A percentile compares a stretch with the other conserved stretches of the same genome.
These are phyloP conservation scores for Cyclocybe cylindracea DNA, from an alignment of 768 basidiomycete genomes.

Conservation along the genomic window DNA sequence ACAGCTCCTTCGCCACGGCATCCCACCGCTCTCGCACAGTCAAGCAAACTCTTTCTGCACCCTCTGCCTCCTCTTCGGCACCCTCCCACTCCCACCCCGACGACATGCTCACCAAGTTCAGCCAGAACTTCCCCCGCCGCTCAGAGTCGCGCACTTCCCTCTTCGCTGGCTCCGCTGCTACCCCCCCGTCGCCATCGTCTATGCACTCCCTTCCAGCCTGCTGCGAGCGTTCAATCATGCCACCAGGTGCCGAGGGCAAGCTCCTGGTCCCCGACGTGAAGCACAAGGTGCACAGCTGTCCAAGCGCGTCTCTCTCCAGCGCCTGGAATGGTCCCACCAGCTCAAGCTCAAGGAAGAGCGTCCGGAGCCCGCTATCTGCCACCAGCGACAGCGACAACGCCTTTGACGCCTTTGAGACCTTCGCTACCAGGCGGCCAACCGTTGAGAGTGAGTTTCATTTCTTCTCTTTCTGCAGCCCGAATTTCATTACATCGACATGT, in stretches of 20 bases:
- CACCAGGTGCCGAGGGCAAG: conserved; percentile 62
- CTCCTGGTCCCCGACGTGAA: conserved; percentile 52
- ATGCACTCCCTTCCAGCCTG: conserved; percentile 35
- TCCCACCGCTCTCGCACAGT: conserved; percentile 38
- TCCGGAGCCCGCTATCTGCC: conserved; percentile 35
- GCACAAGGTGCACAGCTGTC: conserved; percentile 36
- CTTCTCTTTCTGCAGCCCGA: conserved; percentile 12
- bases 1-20: conserved; percentile 50
- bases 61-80: conserved; percentile 8
- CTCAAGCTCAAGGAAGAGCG: conserved; percentile 22
- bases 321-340: conserved; percentile 27
- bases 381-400: conserved; percentile 32
- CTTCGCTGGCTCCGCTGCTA: conserved; percentile 23
- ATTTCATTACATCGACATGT: conserved; percentile 25
- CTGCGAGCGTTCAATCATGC: conserved; percentile 57
- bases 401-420: conserved; percentile 21
- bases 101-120: conserved; percentile 57
- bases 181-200: conserved; percentile 34
- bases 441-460: conserved; percentile 50
- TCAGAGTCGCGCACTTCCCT: conserved; percentile 49
- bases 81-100: conserved; percentile 32
- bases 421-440: conserved; percentile 33
- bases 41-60: conserved; percentile 7
- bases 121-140: conserved; percentile 56
- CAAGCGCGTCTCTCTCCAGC: conserved; percentile 39